These are phyloP conservation scores for Suillus spraguei DNA, from an alignment of 768 basidiomycete genomes.

Conservation along the genomic window DNA sequence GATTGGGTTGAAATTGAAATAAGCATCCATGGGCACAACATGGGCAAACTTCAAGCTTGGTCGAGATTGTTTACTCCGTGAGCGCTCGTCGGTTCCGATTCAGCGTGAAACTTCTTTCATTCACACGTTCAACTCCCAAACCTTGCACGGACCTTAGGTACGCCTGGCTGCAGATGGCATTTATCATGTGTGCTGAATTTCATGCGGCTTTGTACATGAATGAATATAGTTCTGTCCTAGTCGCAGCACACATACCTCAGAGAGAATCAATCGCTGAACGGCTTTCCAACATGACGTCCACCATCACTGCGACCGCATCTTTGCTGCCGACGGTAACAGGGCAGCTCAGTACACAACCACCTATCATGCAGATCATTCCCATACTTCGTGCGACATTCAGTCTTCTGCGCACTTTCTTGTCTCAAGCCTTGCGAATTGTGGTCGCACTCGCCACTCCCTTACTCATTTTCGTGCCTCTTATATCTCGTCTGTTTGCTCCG, in stretches of 20 bases:
- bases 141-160: not conserved
- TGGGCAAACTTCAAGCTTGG: too few species aligned
- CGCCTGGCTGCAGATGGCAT: not conserved
- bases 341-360: constrained; percentile 17
- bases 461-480: constrained; percentile 25
- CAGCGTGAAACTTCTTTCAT: not conserved
- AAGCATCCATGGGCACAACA: too few species aligned
- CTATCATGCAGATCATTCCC: constrained; percentile 28
- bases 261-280: not conserved
- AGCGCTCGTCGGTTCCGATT: too few species aligned
- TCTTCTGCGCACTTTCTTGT: constrained; percentile 18
- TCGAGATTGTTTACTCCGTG: too few species aligned
- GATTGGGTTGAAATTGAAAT: too few species aligned
- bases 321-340: constrained; percentile 2
- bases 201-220: not conserved
- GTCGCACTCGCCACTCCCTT: constrained; percentile 22
- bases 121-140: not conserved
- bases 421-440: constrained; percentile 14
- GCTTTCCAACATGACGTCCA: not conserved
- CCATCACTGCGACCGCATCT: constrained; percentile 4
- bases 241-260: not conserved
- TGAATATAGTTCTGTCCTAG: not conserved
- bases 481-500: constrained; percentile 50
- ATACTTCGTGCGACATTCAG: constrained; percentile 15
- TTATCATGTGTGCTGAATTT: not conserved